Base-by-base conservation (phyloP, 768 basidiomycete genomes). In the Leccinum olivaceopallidum region DNA sequence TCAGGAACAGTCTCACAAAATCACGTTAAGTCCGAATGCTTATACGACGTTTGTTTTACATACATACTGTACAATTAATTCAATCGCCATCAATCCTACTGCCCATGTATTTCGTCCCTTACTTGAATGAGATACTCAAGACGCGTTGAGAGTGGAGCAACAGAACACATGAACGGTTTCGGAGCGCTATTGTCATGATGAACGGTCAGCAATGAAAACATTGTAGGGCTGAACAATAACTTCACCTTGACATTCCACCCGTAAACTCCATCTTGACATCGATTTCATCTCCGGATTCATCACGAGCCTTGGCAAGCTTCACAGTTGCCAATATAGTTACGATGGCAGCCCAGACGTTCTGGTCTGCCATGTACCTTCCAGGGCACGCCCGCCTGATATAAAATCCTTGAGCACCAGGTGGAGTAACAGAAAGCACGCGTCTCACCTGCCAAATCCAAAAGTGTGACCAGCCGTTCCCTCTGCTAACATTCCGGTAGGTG, bases 321-420 rank as follows among this genome's bases (percentile, higher is more conserved):
- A 76, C 20, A 0, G 69, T 66, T 2, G 73, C 66, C 32, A 79
- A 61, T n/a, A 73, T 58, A n/a, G 69, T 71, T 12, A 67, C 75
- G 30, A 77, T 56, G 1, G 67, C 61, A 12, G 71, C 70, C 74
- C 73, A 79, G 39, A 76, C 30, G 5, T 62, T 73, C n/a, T 69
- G 66, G 10, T 73, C 69, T 18, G 72, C 78, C 2, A 79, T 49
- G 24, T 75, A 59, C 30, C 32, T 62, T 16, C 79, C 77, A 20
- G 79, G 70, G 57, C 76, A 78, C 9, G 62, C 47, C 9, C 74
- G 67, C 6, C 71, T 72, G 28, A 28, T 28, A 52, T 42, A 30
- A 5, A 8, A n/a, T 34, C 6, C 16, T 24, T 59, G 13, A 71
- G 51, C 18, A 30, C 24, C 10, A 18, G 28, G 24, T 20, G 26